These are phyloP conservation scores for Elongisporangium prolatum DNA, from an alignment of 352 stramenopile species.

Conservation along the genomic window DNA sequence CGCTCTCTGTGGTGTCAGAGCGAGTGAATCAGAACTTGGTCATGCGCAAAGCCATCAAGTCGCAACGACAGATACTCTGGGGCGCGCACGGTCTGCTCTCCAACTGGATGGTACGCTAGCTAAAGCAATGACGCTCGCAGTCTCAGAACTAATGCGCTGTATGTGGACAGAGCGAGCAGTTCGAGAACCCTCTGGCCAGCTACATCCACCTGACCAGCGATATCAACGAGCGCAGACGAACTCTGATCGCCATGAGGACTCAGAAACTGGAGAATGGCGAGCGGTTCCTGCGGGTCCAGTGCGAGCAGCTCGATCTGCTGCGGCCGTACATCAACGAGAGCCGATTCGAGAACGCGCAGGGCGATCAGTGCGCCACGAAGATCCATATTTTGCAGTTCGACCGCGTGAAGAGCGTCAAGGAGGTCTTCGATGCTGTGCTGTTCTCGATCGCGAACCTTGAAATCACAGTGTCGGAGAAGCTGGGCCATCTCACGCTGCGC, in stretches of 20 bases:
- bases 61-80: not conserved
- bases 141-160: not conserved
- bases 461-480: conserved; percentile 26
- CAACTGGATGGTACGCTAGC: not conserved
- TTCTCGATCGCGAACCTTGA: conserved; percentile 28
- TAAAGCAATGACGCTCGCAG: not conserved
- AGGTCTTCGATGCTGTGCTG: conserved; percentile 26
- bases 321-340: conserved; percentile 10
- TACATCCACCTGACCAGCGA: conserved; percentile 8
- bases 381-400: conserved; percentile 18
- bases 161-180: conserved; percentile 7
- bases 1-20: conserved; percentile 16
- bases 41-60: not conserved
- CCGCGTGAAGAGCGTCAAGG: conserved; percentile 14
- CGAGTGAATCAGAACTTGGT: not conserved
- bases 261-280: conserved; percentile 7
- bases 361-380: conserved; percentile 16
- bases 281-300: conserved; percentile 7
- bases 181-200: conserved; percentile 6
- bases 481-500: conserved; percentile 16
- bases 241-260: conserved; percentile 3
- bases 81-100: not conserved
- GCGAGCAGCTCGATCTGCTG: conserved; percentile 9
- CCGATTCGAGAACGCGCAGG: conserved; percentile 19
- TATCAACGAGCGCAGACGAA: not conserved